These are phyloP conservation scores for Hansenula sp. DNA, from an alignment of 1,139 yeast species.

Conservation along the genomic window DNA sequence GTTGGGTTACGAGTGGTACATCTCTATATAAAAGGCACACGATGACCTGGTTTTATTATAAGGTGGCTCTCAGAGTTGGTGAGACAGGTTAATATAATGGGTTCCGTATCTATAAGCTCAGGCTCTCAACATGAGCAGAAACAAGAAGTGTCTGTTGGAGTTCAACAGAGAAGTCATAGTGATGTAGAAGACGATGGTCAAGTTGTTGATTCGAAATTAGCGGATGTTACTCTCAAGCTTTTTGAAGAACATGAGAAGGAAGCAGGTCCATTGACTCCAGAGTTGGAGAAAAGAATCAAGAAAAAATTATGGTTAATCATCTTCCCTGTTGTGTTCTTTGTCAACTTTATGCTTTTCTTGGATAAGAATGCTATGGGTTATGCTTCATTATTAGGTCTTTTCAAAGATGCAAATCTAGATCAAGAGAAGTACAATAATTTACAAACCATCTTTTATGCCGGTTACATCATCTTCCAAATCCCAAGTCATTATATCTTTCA, in stretches of 20 bases:
- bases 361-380: conserved; percentile 18
- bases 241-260: conserved; percentile 7
- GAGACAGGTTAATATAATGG: no score
- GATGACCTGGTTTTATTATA: no score
- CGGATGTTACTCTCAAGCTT: conserved; percentile 11
- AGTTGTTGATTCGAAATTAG: background rate
- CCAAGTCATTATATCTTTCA: conserved; percentile 30
- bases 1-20: no score
- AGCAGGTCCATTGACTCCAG: conserved; percentile 14
- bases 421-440: conserved; percentile 12
- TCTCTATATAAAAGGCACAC: no score
- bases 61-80: no score
- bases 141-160: background rate
- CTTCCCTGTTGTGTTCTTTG: conserved; percentile 13
- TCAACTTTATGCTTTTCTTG: conserved; percentile 14
- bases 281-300: conserved; percentile 7
- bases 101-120: no score
- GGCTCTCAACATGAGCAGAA: no score
- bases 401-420: conserved; percentile 9
- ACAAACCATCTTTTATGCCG: conserved; percentile 6
- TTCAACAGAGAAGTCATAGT: background rate
- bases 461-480: conserved; percentile 27
- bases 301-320: conserved; percentile 11
- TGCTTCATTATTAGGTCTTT: conserved; percentile 13
- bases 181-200: background rate